These are phyloP conservation scores for Rhododendron henanense DNA, from an alignment of 148 eudicot species.

Conservation along the genomic window DNA sequence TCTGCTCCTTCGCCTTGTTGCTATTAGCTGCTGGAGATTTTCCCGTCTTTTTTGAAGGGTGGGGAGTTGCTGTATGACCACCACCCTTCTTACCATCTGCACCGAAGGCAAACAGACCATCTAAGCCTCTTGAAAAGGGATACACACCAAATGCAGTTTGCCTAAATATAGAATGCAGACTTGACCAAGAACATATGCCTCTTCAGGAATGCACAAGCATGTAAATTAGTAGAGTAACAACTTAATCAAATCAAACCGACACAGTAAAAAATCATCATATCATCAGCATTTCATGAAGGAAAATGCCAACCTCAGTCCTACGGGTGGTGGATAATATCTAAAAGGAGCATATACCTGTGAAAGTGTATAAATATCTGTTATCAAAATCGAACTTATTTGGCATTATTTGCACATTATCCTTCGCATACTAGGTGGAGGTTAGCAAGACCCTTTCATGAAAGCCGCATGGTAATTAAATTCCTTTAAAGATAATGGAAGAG, in stretches of 20 bases:
- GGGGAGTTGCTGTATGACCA: slow-evolving; percentile 38
- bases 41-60: slow-evolving; percentile 42
- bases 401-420: too few species aligned
- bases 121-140: not conserved
- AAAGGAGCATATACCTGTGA: too few species aligned
- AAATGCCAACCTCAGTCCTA: too few species aligned
- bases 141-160: not conserved
- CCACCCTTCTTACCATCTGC: slow-evolving; percentile 22
- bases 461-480: not conserved
- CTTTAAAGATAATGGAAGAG: not conserved
- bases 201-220: not conserved
- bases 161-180: not conserved
- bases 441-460: not conserved
- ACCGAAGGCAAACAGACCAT: not conserved
- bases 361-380: too few species aligned
- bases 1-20: slow-evolving; percentile 26
- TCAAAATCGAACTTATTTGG: too few species aligned
- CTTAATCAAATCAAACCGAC: not conserved
- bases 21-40: slow-evolving; percentile 32
- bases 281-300: not conserved
- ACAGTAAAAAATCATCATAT: not conserved
- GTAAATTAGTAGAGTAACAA: not conserved
- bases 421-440: too few species aligned
- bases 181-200: not conserved
- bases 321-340: too few species aligned